Evolutionary conservation across 1,139 yeast genomes (phyloP).

Genomic region (Candida mesenterica): DNA sequence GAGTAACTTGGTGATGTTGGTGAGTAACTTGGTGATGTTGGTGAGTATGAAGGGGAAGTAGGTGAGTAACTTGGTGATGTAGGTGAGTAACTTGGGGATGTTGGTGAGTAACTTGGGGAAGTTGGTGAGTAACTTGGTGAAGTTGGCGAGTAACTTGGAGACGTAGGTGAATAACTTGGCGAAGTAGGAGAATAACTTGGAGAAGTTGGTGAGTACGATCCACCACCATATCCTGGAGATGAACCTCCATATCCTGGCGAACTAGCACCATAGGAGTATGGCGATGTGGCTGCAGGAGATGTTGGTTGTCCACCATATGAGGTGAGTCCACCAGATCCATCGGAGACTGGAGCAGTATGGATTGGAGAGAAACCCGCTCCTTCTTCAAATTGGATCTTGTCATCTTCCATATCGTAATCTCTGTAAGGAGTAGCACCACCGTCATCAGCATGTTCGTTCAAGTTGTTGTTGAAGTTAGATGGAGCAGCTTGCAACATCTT

Average conservation of each 20-base stretch:
- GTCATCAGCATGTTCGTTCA: conserved; percentile 41
- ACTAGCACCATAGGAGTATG: conserved; percentile 42
- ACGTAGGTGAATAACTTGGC: conserved; percentile 61
- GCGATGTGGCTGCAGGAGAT: conserved; percentile 54
- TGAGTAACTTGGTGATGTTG: conserved; percentile 45
- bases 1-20: conserved; percentile 56
- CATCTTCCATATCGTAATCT: conserved; percentile 73
- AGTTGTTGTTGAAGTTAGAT: conserved; percentile 38
- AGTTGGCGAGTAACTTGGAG: conserved; percentile 57
- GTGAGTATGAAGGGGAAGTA: conserved; percentile 45
- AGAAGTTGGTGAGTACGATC: conserved; percentile 42
- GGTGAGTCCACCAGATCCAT: conserved; percentile 87
- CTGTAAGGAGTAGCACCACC: conserved; percentile 97
- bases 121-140: conserved; percentile 62
- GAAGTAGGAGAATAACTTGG: conserved; percentile 55
- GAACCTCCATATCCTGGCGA: conserved; percentile 61
- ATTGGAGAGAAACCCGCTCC: conserved; percentile 93
- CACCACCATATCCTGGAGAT: conserved; percentile 56
- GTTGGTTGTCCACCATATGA: conserved; percentile 79
- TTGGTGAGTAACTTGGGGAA: conserved; percentile 60
- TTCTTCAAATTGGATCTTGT: conserved; percentile 71
- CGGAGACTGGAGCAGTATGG: conserved; percentile 81
- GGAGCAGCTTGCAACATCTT: conserved; percentile 73
- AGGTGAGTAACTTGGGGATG: conserved; percentile 52
- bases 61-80: conserved; percentile 60